These are phyloP conservation scores for Metschnikowia anglica DNA, from an alignment of 805 yeast genomes.

Conservation along the genomic window DNA sequence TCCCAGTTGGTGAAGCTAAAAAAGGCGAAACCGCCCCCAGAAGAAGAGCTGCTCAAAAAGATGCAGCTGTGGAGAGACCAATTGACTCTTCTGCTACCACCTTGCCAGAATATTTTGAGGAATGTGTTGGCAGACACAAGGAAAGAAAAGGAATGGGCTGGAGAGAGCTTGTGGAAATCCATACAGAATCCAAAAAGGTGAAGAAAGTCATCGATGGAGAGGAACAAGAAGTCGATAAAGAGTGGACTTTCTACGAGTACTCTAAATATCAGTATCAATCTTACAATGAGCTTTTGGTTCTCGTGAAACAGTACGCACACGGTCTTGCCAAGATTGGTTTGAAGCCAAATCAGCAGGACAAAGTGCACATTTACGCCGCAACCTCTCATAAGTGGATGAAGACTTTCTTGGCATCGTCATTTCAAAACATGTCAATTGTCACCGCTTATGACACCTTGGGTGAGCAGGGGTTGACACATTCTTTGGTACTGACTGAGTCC, in stretches of 20 bases:
- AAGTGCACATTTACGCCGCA: slow-evolving; percentile 80
- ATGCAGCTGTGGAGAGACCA: slow-evolving; percentile 60
- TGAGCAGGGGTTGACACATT: slow-evolving; percentile 81
- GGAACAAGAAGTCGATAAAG: slow-evolving; percentile 68
- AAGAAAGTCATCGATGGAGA: slow-evolving; percentile 79
- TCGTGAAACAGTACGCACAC: slow-evolving; percentile 58
- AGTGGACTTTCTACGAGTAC: slow-evolving; percentile 84
- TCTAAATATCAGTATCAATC: slow-evolving; percentile 67
- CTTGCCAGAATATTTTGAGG: slow-evolving; percentile 65
- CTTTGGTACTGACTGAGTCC: slow-evolving; percentile 79
- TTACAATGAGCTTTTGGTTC: slow-evolving; percentile 53
- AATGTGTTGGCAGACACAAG: slow-evolving; percentile 59
- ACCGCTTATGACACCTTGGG: slow-evolving; percentile 97
- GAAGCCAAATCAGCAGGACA: slow-evolving; percentile 55
- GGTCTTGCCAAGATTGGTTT: slow-evolving; percentile 79
- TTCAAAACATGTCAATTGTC: slow-evolving; percentile 81
- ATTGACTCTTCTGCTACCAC: slow-evolving; percentile 60
- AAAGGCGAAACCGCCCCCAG: slow-evolving; percentile 83
- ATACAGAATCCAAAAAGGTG: slow-evolving; percentile 71
- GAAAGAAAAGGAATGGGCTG: slow-evolving; percentile 63
- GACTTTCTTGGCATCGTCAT: slow-evolving; percentile 71
- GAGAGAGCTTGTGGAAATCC: slow-evolving; percentile 73
- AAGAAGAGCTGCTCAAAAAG: slow-evolving; percentile 55
- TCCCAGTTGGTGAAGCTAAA: slow-evolving; percentile 68
- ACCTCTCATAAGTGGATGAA: slow-evolving; percentile 93